A percentile compares a stretch with the other conserved stretches of the same genome.
These are phyloP conservation scores for Willaertia magna DNA, from an alignment of 208 protist genomes.

Conservation along the genomic window DNA sequence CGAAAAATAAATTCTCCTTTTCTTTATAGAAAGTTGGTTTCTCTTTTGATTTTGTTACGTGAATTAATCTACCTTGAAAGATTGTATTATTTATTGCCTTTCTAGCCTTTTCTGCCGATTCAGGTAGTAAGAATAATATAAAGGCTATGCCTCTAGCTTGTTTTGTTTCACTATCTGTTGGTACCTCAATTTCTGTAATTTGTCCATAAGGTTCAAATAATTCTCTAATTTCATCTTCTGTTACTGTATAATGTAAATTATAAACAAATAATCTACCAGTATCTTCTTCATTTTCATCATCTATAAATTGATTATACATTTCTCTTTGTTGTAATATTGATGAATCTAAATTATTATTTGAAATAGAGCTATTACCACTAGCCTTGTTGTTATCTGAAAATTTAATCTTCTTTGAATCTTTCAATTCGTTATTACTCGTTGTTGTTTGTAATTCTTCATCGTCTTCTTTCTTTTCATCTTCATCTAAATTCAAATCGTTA, in stretches of 20 bases:
- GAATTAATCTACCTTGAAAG: conserved; percentile 32
- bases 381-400: neutral
- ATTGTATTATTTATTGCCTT: conserved; percentile 37
- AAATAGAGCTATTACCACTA: neutral
- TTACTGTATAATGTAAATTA: conserved; percentile 52
- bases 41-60: neutral
- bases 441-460: neutral
- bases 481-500: neutral
- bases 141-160: conserved; percentile 47
- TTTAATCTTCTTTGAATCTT: neutral
- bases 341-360: neutral
- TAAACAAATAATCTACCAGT: conserved; percentile 52
- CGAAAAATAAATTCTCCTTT: neutral
- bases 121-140: conserved; percentile 43
- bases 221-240: conserved; percentile 48
- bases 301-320: conserved; percentile 2
- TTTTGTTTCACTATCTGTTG: conserved; percentile 42
- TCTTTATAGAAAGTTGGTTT: neutral
- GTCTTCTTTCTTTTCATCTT: conserved; percentile 8
- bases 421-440: conserved; percentile 7
- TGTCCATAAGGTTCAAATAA: conserved; percentile 44
- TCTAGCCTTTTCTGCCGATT: conserved; percentile 41
- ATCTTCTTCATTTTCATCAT: neutral
- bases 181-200: conserved; percentile 42
- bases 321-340: neutral